A percentile compares a stretch with the other conserved stretches of the same genome.
phyloP scores from a whole-genome alignment of 345 rosid genomes.

The Citrus sinensis region DNA sequence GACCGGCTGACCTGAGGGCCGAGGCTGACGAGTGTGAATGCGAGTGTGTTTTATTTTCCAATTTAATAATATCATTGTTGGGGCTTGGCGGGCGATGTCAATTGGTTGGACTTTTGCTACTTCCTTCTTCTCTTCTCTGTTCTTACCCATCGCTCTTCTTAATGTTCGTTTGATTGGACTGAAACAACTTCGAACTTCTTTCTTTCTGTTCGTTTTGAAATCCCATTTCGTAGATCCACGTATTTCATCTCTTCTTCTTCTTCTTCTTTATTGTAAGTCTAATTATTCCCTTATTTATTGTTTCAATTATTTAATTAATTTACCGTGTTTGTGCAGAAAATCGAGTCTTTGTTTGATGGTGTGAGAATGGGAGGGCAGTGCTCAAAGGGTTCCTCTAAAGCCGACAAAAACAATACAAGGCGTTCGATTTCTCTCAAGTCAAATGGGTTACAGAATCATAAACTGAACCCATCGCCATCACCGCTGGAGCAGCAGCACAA shows the following conservation, averaged over 20 bases:
- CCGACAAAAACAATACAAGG: neutral
- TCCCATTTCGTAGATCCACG: neutral
- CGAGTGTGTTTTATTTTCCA: neutral
- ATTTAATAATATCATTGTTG: neutral
- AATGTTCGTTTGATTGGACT: neutral
- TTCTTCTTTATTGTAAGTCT: neutral
- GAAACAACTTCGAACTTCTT: neutral
- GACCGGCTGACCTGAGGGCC: too few species aligned
- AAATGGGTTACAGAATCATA: neutral
- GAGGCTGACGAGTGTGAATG: too few species aligned
- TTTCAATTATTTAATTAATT: neutral
- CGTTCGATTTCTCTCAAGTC: neutral
- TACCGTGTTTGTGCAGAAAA: neutral
- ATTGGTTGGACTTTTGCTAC: neutral
- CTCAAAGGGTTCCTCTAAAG: neutral
- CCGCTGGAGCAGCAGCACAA: neutral
- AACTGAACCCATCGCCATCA: conserved; percentile 24
- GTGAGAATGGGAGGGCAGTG: neutral
- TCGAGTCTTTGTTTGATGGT: neutral
- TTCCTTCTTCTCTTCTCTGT: neutral
- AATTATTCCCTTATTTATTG: neutral
- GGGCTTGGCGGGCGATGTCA: neutral
- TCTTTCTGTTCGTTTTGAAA: neutral
- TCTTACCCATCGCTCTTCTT: neutral
- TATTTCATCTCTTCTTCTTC: neutral